Evolutionary conservation across 306 rosid species (phyloP).

Genomic region (Begonia masoniana): DNA sequence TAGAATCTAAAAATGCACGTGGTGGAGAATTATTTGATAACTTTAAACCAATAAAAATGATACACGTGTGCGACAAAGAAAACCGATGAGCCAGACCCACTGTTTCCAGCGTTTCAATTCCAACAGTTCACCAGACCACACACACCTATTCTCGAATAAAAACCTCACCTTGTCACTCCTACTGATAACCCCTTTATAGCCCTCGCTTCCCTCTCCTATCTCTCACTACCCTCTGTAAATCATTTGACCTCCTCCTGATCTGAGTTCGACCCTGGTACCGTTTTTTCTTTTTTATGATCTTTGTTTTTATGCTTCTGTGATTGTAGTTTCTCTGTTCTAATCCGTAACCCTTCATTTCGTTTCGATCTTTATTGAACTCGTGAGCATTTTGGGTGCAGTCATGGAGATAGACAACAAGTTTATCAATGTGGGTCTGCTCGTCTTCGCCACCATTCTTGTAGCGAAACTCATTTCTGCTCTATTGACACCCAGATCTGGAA

Average conservation of each 20-base stretch:
- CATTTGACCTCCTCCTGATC: background rate
- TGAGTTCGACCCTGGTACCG: background rate
- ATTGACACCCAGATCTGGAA: slow-evolving; percentile 40
- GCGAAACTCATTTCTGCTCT: slow-evolving; percentile 45
- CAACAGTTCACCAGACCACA: background rate
- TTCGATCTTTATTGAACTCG: background rate
- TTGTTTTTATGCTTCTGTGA: too few species aligned
- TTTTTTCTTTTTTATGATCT: background rate
- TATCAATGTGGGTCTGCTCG: slow-evolving; percentile 36
- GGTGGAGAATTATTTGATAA: background rate
- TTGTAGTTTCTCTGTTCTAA: background rate
- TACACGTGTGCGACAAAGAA: background rate
- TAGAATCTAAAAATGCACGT: too few species aligned
- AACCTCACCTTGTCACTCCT: background rate
- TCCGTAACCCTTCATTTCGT: background rate
- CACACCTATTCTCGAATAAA: background rate
- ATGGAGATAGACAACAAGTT: slow-evolving; percentile 31
- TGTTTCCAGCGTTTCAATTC: background rate
- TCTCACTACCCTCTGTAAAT: slow-evolving; percentile 3
- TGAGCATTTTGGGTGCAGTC: background rate
- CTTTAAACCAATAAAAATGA: background rate
- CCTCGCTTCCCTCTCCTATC: background rate
- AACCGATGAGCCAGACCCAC: background rate
- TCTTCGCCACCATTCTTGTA: slow-evolving; percentile 45
- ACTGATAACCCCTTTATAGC: background rate